A percentile compares a stretch with the other conserved stretches of the same genome.
phyloP scores from a whole-genome alignment of 176 grass and related monocot genomes.

The barley (Hordeum vulgare) region MorexV3_pseudomolecules_assembly NC_058519.1:528884145-528884644 shows the following conservation, averaged over 20 bases:
- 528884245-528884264: conserved; percentile 40
- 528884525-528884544: background rate
- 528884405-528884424: conserved; percentile 10
- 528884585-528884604: background rate
- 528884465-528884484: background rate
- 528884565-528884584: background rate
- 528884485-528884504: background rate
- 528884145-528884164: conserved; percentile 35
- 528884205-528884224: conserved; percentile 21
- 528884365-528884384: conserved; percentile 19
- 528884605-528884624: background rate
- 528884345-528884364: conserved; percentile 23
- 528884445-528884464: background rate
- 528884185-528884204: conserved; percentile 52
- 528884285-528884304: conserved; percentile 75
- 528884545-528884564: too few relatives aligned
- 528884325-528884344: conserved; percentile 39
- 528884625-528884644: background rate
- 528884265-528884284: conserved; percentile 77
- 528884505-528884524: conserved; percentile 7
- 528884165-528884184: conserved; percentile 54
- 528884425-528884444: background rate
- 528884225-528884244: conserved; percentile 36
- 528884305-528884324: conserved; percentile 68
- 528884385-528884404: background rate